Percentiles rank a stretch among this genome's conserved stretches.
phyloP scores from a whole-genome alignment of 2,329 filamentous ascomycete species.

The Stylonectria norvegica region DNA sequence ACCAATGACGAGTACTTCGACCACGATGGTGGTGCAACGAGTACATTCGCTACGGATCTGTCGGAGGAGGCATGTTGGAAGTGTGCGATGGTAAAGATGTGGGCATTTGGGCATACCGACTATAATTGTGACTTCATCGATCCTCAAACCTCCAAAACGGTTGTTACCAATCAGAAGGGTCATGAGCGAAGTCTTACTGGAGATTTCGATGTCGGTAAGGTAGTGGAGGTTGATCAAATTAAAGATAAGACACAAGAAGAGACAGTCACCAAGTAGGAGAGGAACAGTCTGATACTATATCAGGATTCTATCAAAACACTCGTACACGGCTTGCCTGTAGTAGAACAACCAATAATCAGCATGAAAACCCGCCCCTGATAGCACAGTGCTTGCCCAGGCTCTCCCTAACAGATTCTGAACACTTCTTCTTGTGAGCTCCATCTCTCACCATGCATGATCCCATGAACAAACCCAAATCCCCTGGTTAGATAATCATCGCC shows the following conservation, averaged over 20 bases:
- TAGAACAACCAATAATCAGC: too few species aligned
- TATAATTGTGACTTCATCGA: constrained; percentile 40
- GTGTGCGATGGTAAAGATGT: constrained; percentile 35
- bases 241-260: too few species aligned
- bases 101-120: constrained; percentile 50
- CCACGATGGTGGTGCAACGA: constrained; percentile 21
- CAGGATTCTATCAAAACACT: too few species aligned
- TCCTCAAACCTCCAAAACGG: constrained; percentile 24
- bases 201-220: not conserved
- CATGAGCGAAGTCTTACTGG: constrained; percentile 20
- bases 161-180: constrained; percentile 40
- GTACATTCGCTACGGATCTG: constrained; percentile 41
- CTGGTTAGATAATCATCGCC: not conserved
- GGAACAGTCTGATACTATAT: too few species aligned
- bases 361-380: too few species aligned
- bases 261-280: too few species aligned
- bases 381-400: too few species aligned
- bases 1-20: constrained; percentile 33
- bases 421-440: not conserved
- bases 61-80: constrained; percentile 34
- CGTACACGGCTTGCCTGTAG: too few species aligned
- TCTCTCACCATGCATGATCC: constrained; percentile 8
- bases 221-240: too few species aligned
- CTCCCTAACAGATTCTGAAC: not conserved
- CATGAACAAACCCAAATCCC: constrained; percentile 7